These are phyloP conservation scores for Tuber melanosporum DNA, from an alignment of 495 filamentous ascomycete species.

Conservation along the genomic window DNA sequence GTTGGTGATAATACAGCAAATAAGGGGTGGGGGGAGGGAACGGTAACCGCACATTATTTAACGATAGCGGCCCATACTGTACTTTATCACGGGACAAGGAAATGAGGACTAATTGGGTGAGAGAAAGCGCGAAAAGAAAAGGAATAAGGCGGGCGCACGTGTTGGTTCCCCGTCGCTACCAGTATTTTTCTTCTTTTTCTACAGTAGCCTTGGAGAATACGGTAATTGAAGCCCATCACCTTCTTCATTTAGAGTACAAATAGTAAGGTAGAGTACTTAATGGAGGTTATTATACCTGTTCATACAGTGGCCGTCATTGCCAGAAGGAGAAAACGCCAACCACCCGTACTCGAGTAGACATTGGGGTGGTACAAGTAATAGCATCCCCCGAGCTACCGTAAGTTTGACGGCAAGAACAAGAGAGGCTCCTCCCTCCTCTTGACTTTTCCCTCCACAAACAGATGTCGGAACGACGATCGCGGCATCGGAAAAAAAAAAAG, in stretches of 20 bases:
- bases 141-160: not conserved
- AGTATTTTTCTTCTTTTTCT: not conserved
- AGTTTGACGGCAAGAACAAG: not conserved
- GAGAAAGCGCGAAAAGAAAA: not conserved
- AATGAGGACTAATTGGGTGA: not conserved
- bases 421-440: not conserved
- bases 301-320: not conserved
- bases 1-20: not conserved
- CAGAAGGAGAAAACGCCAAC: not conserved
- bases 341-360: not conserved
- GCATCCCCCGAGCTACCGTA: not conserved
- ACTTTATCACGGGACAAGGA: not conserved
- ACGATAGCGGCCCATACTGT: not conserved
- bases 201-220: not conserved
- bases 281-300: not conserved
- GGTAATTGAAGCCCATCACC: not conserved
- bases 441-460: not conserved
- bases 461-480: not conserved
- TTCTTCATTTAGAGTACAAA: not conserved
- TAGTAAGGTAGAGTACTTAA: not conserved
- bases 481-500: not conserved
- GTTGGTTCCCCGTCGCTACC: not conserved
- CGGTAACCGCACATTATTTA: not conserved
- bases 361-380: not conserved
- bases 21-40: not conserved